Base-by-base conservation (phyloP, 352 stramenopile species). In the Pythium coloratum region DNA sequence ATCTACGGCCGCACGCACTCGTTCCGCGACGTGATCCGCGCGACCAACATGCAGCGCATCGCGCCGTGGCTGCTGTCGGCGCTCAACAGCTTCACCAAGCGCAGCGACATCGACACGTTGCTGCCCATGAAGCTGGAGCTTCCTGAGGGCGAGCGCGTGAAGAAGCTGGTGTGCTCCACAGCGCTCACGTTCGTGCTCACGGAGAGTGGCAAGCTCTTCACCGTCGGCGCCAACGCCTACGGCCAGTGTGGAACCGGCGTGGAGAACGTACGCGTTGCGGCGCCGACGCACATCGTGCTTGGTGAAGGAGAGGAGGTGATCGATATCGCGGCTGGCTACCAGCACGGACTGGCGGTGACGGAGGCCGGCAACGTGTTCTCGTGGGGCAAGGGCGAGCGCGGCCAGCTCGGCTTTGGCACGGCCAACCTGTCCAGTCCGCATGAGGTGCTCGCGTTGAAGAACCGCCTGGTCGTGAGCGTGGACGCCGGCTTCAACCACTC, bases 401-500 rank as follows among this genome's bases (percentile, higher is more conserved):
- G 86, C 0, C 82, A 95, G 65, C 70, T 94, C 68, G 86, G 87
- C 30, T 93, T 88, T n/a, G 88, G 84, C 51, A 85, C 82, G 3
- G 86, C 82, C 8, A 95, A 94, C 74, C 70, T 88, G 30, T 81
- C 78, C 62, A 75, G 73, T 13, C 84, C 88, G 30, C 86, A 92
- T 50, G 82, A 94, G 59, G 64, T 95, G 38, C 85, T 94, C 57
- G 86, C 88, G 16, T 75, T 95, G 30, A 91, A 91, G 64, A 76
- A 81, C 62, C 85, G 83, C 63, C 75, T 80, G 14, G 72, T 94
- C 57, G 76, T 74, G 30, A 55, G 76, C 26, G 87, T 96, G 38
- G 76, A 77, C 55, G 86, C 87, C 49, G 88, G 89, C n/a, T 95
- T 96, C 60, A 95, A 94, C 67, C 73, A 90, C 66, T 94, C 84